Base-by-base conservation (phyloP, 768 basidiomycete genomes). In the Tulasnella sp. region DNA sequence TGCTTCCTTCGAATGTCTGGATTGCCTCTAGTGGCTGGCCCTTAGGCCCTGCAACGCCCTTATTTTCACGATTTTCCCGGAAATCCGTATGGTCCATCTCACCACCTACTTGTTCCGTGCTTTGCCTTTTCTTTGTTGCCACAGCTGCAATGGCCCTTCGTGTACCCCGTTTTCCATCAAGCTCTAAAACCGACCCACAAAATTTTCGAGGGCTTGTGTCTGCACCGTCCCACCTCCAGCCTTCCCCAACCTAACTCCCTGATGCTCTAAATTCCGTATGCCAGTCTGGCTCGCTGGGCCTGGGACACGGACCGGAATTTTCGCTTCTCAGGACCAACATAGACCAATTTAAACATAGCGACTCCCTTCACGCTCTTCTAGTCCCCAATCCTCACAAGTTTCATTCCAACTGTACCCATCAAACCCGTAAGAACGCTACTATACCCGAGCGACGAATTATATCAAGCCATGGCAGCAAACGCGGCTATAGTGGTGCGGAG, bases 41-140 rank as follows among this genome's bases (percentile, higher is more conserved):
- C 44, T 72, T 40, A 40, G 71, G 37, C 71, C 71, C 71, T 72
- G 71, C 29, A 40, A 42, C 71, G 61, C 61, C 61, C 71, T 46
- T 72, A 40, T 72, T 46, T 35, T 46, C 71, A 72, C 11, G 39
- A 72, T n/a, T 40, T 72, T 72, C 39, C 71, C 71, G 71, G 71
- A 72, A 72, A 40, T 29, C 44, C 71, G 61, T 67, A 67, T 67
- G 61, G 44, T 35, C 37, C 39, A 72, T 72, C 39, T 26, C 37
- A 42, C 71, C 44, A 67, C 44, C 26, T 72, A 46, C 44, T 72
- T 26, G 37, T 72, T 40, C 39, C 37, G 71, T 72, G 26, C 71
- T 72, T 72, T 72, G 44, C 71, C 71, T 72, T 72, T 72, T 67
- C 61, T 26, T 39, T 72, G 71, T 72, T 72, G 71, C 71, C 71